phyloP scores from a whole-genome alignment of 768 basidiomycete species.

The Tulasnella sp. region DNA sequence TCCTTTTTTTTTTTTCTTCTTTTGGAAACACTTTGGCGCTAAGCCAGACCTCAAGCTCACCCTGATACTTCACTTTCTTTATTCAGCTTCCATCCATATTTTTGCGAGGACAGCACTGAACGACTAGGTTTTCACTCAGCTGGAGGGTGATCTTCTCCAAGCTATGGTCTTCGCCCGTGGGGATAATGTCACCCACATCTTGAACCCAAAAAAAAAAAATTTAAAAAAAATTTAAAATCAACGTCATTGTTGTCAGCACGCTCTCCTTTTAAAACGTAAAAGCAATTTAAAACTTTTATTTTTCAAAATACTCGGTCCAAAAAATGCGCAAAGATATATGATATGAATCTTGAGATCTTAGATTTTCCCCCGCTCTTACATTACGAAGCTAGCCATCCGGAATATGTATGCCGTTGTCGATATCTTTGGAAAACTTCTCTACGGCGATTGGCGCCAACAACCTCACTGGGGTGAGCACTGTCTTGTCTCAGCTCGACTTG shows the following conservation, averaged over 20 bases:
- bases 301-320: too few species aligned
- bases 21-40: too few species aligned
- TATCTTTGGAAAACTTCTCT: constrained; percentile 40
- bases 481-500: constrained; percentile 27
- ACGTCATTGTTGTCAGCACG: constrained; percentile 31
- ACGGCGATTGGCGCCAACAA: constrained; percentile 35
- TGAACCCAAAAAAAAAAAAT: constrained; percentile 39
- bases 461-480: constrained; percentile 31
- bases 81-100: constrained; percentile 42
- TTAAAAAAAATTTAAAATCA: too few species aligned
- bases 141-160: constrained; percentile 49
- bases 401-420: constrained; percentile 40
- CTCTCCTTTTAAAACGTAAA: constrained; percentile 28
- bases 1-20: too few species aligned
- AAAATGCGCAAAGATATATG: too few species aligned
- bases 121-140: constrained; percentile 34
- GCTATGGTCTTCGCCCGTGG: constrained; percentile 39
- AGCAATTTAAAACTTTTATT: not conserved
- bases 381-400: constrained; percentile 35
- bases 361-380: too few species aligned
- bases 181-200: constrained; percentile 33
- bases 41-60: not conserved
- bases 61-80: not conserved
- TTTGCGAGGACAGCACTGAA: constrained; percentile 55
- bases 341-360: too few species aligned